Evolutionary conservation across 129 eudicot genomes (phyloP), one percentile per base, ranked within the genome.

Genomic region (Centaurea solstitialis): DNA sequence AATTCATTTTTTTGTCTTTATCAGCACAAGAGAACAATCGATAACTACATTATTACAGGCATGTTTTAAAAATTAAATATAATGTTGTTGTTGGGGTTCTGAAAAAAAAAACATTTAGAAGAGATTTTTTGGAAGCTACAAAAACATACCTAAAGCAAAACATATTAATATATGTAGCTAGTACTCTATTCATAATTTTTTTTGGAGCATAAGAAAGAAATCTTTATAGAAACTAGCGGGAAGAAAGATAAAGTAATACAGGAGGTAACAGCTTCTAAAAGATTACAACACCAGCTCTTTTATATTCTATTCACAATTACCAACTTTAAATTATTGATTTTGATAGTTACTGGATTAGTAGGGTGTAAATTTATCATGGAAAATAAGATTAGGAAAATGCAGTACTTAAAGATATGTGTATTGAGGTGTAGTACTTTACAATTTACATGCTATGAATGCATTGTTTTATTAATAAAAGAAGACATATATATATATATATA

Each of bases 381-480:
- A 11, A 2, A 23, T 40, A 66, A 2, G 17, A 23, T 40, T 40
- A n/a, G 9, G 33, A 28, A 70, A 57, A 5, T 20, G 69, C 21
- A 7, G 4, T 72, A 38, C 30, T 26, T 26, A 26, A 62, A 72
- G 3, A 21, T 24, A 26, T 26, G 30, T 26, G n/a, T n/a, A n/a
- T n/a, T n/a, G n/a, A n/a, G n/a, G n/a, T n/a, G 30, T 26, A 26
- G 30, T 33, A 33, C 37, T 33, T 33, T 33, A 33, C 79, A 30
- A 30, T 30, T 30, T 30, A 33, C 79, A 80, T 74, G 68, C 59
- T 74, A 59, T 43, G 3, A 67, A 13, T 81, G 80, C 47, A 43
- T 37, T 22, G 45, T 15, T 35, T 57, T 57, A 57, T 57, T 15
- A 57, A 47, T 20, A 67, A 33, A 3, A 33, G 37, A 33, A 33